These are phyloP conservation scores for Lepidopterella palustris DNA, from an alignment of 495 filamentous ascomycete genomes.

Conservation along the genomic window DNA sequence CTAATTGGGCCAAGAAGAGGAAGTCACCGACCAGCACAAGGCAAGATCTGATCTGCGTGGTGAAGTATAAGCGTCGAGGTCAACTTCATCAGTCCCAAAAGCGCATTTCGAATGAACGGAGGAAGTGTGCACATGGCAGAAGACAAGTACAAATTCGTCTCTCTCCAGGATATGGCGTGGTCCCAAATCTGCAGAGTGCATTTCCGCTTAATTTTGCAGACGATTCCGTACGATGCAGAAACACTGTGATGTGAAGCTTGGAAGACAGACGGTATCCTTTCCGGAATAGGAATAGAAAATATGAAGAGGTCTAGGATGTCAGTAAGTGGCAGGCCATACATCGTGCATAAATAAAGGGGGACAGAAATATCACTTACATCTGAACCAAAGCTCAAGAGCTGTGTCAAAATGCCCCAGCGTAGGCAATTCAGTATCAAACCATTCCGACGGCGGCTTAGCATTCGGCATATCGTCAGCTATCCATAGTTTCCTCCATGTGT, in stretches of 20 bases:
- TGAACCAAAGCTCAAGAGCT: slow-evolving; percentile 56
- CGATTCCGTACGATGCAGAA: slow-evolving; percentile 57
- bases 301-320: slow-evolving; percentile 50
- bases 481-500: slow-evolving; percentile 57
- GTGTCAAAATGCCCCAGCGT: slow-evolving; percentile 51
- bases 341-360: too few relatives aligned
- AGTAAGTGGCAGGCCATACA: background rate
- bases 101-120: slow-evolving; percentile 50
- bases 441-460: slow-evolving; percentile 45
- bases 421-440: slow-evolving; percentile 54
- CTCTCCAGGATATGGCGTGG: slow-evolving; percentile 60
- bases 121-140: slow-evolving; percentile 54
- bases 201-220: slow-evolving; percentile 58
- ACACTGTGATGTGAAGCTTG: slow-evolving; percentile 62
- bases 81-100: slow-evolving; percentile 53
- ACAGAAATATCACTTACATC: slow-evolving; percentile 37
- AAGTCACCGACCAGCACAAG: slow-evolving; percentile 43
- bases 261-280: slow-evolving; percentile 58
- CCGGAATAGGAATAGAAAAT: slow-evolving; percentile 59
- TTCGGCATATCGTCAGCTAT: slow-evolving; percentile 50
- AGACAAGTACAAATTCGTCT: slow-evolving; percentile 55
- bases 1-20: background rate
- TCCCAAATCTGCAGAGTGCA: slow-evolving; percentile 63
- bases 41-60: slow-evolving; percentile 58
- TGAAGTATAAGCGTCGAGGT: slow-evolving; percentile 55